Base-by-base conservation (phyloP, 495 filamentous ascomycete species). In the Darksidea phi region DNA sequence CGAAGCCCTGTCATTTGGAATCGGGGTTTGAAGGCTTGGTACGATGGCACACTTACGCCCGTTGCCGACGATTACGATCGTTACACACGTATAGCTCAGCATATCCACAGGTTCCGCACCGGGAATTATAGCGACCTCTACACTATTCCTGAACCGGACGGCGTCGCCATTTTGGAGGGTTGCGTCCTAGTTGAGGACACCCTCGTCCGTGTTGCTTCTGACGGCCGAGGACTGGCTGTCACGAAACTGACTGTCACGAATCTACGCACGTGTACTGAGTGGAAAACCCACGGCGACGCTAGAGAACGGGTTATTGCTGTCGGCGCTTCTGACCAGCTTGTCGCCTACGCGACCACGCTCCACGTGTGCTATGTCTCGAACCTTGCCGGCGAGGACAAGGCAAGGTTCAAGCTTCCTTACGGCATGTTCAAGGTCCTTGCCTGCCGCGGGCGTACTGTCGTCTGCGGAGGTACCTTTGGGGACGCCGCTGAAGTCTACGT, bases 391-490 rank as follows among this genome's bases (percentile, higher is more conserved):
- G 17, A 41, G 4, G 13, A 58, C 24, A 43, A 36, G 17, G 48
- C 20, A 20, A 21, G 17, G 7, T 65, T 64, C 24, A 47, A 51
- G 37, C 41, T 68, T 21, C 34, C 57, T 15, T 24, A 12, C 11
- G 37, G 23, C 10, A 21, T 34, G 18, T 23, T 61, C 20, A 20
- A 48, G 10, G 12, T 34, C 11, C 20, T 61, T 6, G 17, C 45
- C 20, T 63, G 65, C 26, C 54, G 53, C 7, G 61, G 53, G 23
- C 48, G 50, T 17, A 57, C 24, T 0, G 32, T 68, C 23, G 56
- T 24, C 28, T 64, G 61, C 32, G 56, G 46, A 15, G 66, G 64
- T 17, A 15, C 52, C 23, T 6, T 48, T 13, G 15, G 43, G 1
- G 25, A 26, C 4, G 6, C 4, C n/a, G 21, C 32, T 8, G 13